Evolutionary conservation across 768 basidiomycete genomes (phyloP).

Genomic region (Rhodotorula babjevae): DNA sequence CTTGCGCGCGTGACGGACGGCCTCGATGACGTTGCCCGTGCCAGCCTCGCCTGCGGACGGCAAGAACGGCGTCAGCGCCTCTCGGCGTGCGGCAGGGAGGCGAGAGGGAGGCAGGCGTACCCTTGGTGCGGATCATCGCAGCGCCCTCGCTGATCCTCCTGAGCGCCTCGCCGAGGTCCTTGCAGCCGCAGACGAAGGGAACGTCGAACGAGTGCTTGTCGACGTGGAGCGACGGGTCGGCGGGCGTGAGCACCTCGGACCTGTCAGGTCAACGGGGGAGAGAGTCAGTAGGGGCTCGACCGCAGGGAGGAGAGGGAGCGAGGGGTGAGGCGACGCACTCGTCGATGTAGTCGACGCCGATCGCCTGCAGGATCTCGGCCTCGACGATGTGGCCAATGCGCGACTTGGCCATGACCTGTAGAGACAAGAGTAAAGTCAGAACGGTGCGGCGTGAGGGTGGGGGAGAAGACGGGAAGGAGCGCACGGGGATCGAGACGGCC

Average conservation of each 20-base stretch:
- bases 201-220: conserved; percentile 58
- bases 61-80: not conserved
- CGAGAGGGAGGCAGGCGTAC: conserved; percentile 51
- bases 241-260: conserved; percentile 76
- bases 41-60: conserved; percentile 47
- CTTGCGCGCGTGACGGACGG: conserved; percentile 83
- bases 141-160: conserved; percentile 96
- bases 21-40: conserved; percentile 55
- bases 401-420: conserved; percentile 61
- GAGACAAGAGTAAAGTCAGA: rapidly evolving
- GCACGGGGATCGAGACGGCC: conserved; percentile 70
- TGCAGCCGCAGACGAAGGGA: conserved; percentile 79
- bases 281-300: not conserved
- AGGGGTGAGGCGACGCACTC: conserved; percentile 57
- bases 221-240: conserved; percentile 66
- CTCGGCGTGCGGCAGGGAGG: not conserved
- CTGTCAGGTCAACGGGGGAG: conserved; percentile 28
- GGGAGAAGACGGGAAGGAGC: not conserved
- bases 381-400: conserved; percentile 98
- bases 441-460: too few species aligned
- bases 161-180: conserved; percentile 90
- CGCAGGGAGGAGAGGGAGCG: not conserved
- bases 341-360: conserved; percentile 95
- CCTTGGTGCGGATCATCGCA: conserved; percentile 97
- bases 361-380: conserved; percentile 76